A percentile compares a stretch with the other conserved stretches of the same genome.
phyloP scores from a whole-genome alignment of 1,284 basidiomycete species.

The Kalmanozyma brasiliensis region DNA sequence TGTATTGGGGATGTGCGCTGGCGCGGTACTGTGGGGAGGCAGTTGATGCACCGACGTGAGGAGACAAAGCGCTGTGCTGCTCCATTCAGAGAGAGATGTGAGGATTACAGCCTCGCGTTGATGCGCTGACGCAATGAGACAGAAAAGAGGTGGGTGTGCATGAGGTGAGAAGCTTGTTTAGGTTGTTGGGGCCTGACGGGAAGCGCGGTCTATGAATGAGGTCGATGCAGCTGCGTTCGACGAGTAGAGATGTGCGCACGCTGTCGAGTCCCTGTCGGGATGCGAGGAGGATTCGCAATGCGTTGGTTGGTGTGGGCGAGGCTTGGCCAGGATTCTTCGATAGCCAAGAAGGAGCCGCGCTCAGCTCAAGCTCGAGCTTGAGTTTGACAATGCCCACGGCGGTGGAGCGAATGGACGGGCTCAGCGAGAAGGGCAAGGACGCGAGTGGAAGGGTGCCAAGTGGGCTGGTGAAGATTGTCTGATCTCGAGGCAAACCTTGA shows the following conservation, averaged over 20 bases:
- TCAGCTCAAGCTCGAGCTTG: no score
- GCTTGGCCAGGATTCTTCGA: no score
- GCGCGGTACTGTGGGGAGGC: background rate
- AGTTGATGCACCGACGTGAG: slow-evolving; percentile 7
- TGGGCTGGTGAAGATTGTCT: background rate
- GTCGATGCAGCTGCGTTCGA: no score
- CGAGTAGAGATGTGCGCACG: background rate
- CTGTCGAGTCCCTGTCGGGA: no score
- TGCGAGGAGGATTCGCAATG: no score
- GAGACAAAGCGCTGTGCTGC: slow-evolving; percentile 16
- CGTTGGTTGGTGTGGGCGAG: no score
- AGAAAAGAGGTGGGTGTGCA: no score
- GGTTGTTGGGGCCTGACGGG: background rate
- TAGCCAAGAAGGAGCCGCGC: no score
- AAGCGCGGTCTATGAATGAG: background rate
- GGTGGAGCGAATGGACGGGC: background rate
- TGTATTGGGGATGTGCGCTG: slow-evolving; percentile 3
- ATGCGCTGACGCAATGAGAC: no score
- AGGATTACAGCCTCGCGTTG: slow-evolving; percentile 3
- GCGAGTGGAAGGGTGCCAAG: background rate
- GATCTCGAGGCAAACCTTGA: slow-evolving; percentile 20
- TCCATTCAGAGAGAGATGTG: slow-evolving; percentile 21
- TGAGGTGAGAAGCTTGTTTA: background rate
- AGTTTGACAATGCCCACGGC: no score
- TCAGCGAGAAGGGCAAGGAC: no score